phyloP scores from a whole-genome alignment of 2,329 filamentous ascomycete genomes.

The Emydomyces testavorans region DNA sequence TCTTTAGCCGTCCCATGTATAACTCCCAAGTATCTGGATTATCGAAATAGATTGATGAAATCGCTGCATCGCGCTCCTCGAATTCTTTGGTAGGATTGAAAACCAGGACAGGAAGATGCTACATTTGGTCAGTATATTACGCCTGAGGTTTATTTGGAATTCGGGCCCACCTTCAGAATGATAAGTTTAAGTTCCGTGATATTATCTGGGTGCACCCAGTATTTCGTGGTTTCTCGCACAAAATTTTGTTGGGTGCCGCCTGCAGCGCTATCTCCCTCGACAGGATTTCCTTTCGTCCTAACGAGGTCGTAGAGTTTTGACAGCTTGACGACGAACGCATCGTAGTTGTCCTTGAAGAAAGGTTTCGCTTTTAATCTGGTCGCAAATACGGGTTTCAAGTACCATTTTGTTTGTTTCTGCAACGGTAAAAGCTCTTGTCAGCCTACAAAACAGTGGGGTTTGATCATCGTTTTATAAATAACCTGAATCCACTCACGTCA shows the following conservation, averaged over 20 bases:
- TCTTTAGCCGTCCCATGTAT: slow-evolving; percentile 88
- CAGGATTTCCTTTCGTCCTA: slow-evolving; percentile 80
- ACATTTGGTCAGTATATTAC: background rate
- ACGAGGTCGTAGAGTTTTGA: slow-evolving; percentile 93
- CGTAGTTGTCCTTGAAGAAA: slow-evolving; percentile 98
- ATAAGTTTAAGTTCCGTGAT: slow-evolving; percentile 97
- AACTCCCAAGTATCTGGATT: slow-evolving; percentile 89
- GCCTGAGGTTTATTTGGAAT: too few relatives aligned
- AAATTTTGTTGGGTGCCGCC: slow-evolving; percentile 92
- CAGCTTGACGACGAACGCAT: slow-evolving; percentile 85
- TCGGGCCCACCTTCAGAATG: slow-evolving; percentile 70
- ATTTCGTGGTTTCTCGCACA: slow-evolving; percentile 93
- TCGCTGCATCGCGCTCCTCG: slow-evolving; percentile 76
- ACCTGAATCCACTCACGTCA: slow-evolving; percentile 51
- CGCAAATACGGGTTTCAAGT: slow-evolving; percentile 90
- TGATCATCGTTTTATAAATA: background rate
- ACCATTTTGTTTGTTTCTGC: slow-evolving; percentile 88
- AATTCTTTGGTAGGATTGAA: slow-evolving; percentile 98
- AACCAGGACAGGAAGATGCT: slow-evolving; percentile 86
- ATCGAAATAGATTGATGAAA: slow-evolving; percentile 97
- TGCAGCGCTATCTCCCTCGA: slow-evolving; percentile 81
- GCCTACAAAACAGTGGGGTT: slow-evolving; percentile 2
- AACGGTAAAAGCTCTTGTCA: slow-evolving; percentile 11
- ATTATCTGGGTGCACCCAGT: slow-evolving; percentile 98
- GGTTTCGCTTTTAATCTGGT: slow-evolving; percentile 88